Evolutionary conservation across 73 alveolate species (phyloP), one percentile per base, ranked within the genome.

Genomic region (Paraurostyla sp.): DNA sequence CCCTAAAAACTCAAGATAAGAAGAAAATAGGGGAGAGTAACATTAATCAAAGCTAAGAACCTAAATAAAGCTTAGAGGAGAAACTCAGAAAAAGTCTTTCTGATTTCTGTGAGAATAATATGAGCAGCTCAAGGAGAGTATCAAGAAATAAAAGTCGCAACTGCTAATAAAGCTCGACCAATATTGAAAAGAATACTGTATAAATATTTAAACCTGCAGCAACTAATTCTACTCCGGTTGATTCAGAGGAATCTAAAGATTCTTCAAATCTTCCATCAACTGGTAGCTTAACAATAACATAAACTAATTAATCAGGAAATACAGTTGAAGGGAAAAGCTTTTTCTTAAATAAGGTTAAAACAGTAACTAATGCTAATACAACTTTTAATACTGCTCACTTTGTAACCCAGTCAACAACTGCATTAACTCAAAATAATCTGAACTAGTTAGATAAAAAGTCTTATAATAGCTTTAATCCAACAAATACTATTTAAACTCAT

Each of bases 321-420:
- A 46, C 57, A 46, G 57, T 15, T 41, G 84, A 43, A 9, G 84
- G 84, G 20, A 69, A 69, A 69, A 41, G 65, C 18, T 69, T 69
- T 62, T 69, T 69, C 38, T 25, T 69, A 33, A 69, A 69, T 36
- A 69, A 69, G 42, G 84, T 69, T 4, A 69, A 69, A 69, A 13
- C n/a, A n/a, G n/a, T n/a, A n/a, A n/a, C 58, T 22, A 69, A 69
- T 36, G 16, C 58, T 69, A 69, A 30, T 27, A 62, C 7, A 25
- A 18, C 84, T 13, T 4, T 33, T 2, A 60, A 60, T 25, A 60
- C 45, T 3, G 78, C 50, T 9, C 22, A 60, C 50, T 60, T 60
- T 60, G 78, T 29, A 27, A 60, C 78, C 4, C 15, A 27, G 25
- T 60, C 78, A 30, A 60, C 78, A 60, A 60, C 9, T 16, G 25